Evolutionary conservation across 106 monocot genomes (phyloP).

Genomic region (Dendrobium huoshanense): DNA sequence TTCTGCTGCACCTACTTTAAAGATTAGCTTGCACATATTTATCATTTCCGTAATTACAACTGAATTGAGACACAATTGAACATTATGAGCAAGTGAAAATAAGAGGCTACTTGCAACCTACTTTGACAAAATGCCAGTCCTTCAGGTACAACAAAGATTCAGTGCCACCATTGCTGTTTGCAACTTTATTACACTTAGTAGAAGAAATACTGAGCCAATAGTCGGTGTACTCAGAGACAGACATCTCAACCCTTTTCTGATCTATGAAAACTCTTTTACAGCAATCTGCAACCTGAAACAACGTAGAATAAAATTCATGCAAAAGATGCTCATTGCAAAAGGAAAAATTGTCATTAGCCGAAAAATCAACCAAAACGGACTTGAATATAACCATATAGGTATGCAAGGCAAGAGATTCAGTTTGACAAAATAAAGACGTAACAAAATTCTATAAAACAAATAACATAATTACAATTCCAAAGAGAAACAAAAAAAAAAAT

Average conservation of each 20-base stretch:
- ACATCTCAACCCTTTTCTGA: conserved; percentile 88
- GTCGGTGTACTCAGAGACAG: conserved; percentile 53
- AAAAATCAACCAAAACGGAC: neutral
- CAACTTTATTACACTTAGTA: conserved; percentile 4
- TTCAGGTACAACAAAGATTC: conserved; percentile 70
- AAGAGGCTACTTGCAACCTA: conserved; percentile 10
- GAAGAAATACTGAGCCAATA: conserved; percentile 40
- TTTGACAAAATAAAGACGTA: neutral
- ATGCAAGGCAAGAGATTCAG: neutral
- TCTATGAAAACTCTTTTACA: conserved; percentile 56
- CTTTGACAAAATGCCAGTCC: conserved; percentile 99
- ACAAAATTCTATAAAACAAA: neutral
- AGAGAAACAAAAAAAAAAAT: neutral
- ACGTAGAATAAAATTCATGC: neutral
- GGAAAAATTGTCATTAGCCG: neutral
- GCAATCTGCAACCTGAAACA: conserved; percentile 81
- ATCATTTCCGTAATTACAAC: neutral
- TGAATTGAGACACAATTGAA: neutral
- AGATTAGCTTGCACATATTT: neutral
- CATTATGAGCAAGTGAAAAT: neutral
- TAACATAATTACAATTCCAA: neutral
- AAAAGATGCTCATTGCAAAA: neutral
- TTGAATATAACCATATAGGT: neutral
- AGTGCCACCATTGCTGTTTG: conserved; percentile 1
- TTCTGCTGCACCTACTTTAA: neutral